phyloP scores from a whole-genome alignment of 1,284 basidiomycete genomes.

The Mycena citricolor region DNA sequence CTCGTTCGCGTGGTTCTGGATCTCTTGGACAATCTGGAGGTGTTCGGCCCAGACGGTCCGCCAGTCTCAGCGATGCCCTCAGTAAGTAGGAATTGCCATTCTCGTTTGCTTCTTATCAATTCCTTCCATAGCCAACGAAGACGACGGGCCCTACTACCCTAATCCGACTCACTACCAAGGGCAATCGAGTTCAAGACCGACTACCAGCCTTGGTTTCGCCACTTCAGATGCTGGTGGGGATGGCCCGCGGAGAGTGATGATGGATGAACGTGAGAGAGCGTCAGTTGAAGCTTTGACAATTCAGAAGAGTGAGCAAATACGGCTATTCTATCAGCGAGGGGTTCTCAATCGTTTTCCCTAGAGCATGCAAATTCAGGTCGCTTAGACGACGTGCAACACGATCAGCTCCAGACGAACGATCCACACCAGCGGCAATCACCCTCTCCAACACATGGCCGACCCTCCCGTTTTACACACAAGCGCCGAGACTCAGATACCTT shows the following conservation, averaged over 20 bases:
- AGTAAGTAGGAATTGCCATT: too few species aligned
- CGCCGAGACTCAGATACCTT: conserved; percentile 75
- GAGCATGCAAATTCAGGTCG: conserved; percentile 32
- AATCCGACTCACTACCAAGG: conserved; percentile 33
- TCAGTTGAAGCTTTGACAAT: too few species aligned
- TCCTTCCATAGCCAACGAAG: conserved; percentile 29
- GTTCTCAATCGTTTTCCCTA: conserved; percentile 23
- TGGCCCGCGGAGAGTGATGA: conserved; percentile 49
- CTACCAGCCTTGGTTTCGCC: conserved; percentile 48
- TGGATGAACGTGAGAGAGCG: conserved; percentile 54
- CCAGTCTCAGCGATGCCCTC: conserved; percentile 64
- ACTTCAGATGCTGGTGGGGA: conserved; percentile 30
- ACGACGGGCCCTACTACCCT: conserved; percentile 31
- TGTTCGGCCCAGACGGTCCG: conserved; percentile 61
- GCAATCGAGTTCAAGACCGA: conserved; percentile 44
- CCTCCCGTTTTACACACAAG: conserved; percentile 41
- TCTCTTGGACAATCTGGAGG: conserved; percentile 35
- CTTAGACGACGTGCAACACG: conserved; percentile 25
- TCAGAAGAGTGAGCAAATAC: conserved; percentile 38
- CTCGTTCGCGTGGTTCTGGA: conserved; percentile 23
- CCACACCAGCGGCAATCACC: conserved; percentile 48
- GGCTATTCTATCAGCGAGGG: conserved; percentile 11
- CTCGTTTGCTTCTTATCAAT: conserved; percentile 5
- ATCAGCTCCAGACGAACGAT: conserved; percentile 24
- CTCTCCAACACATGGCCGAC: conserved; percentile 47